phyloP scores from a whole-genome alignment of 2,329 filamentous ascomycete species.

The Pseudogymnoascus sp. region DNA sequence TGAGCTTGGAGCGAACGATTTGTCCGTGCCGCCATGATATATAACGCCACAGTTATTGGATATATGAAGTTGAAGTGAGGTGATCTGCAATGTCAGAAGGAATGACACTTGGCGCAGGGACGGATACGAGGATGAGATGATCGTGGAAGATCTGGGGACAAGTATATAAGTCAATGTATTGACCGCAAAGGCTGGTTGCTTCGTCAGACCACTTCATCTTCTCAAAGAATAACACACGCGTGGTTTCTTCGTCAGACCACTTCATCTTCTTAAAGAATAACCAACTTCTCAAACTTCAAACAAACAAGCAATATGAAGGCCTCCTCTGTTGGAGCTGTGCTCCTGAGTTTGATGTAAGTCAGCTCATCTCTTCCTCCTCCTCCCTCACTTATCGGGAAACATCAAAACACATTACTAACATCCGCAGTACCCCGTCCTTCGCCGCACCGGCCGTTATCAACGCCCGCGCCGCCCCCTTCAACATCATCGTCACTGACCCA shows the following conservation, averaged over 20 bases:
- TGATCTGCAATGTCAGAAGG: neutral
- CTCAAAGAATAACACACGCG: neutral
- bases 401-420: neutral
- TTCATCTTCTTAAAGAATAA: too few species aligned
- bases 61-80: neutral
- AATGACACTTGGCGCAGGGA: neutral
- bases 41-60: neutral
- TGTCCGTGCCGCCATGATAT: neutral
- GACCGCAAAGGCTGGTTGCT: neutral
- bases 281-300: neutral
- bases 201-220: neutral
- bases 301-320: neutral
- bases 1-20: neutral
- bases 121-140: neutral
- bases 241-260: neutral
- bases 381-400: neutral
- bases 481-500: neutral
- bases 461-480: neutral
- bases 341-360: neutral
- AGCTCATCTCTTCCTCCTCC: neutral
- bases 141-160: neutral
- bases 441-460: neutral
- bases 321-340: neutral
- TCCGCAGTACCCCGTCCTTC: neutral
- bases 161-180: neutral